Evolutionary conservation across 768 basidiomycete species (phyloP), one percentile per base, ranked within the genome.

Genomic region (Arthromyces matolae): DNA sequence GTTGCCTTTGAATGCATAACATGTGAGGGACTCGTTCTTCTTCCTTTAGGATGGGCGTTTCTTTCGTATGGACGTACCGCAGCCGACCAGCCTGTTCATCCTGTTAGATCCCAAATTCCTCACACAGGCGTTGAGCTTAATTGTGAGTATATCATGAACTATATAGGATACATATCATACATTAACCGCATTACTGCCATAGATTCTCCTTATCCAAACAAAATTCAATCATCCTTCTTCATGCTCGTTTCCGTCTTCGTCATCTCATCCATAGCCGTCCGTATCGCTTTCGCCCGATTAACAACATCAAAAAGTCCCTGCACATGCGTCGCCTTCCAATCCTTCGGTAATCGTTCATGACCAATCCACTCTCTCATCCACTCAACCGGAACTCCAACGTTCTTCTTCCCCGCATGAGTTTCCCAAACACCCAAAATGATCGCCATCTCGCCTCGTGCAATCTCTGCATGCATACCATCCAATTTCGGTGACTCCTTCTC

Each of bases 361-460:
- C 59, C 53, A 16, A 81, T 66, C 81, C 81, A 84, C 5, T 59
- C 55, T 12, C 67, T 60, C n/a, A 82, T 54, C 59, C 71, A 71
- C 20, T 74, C 68, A 33, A 73, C 55, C 0, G 73, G 72, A 5
- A 77, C 57, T 0, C 79, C 32, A 10, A 18, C 79, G 0, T 65
- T 57, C 29, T 65, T 69, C 2, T 47, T 55, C 9, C 62, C 63
- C 8, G 64, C 62, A 18, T 59, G 63, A 28, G 52, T 57, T 47
- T 70, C 71, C 67, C 75, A 78, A 5, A 84, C 67, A 1, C 78
- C 80, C 14, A 83, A 64, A 6, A 82, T 75, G 42, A 84, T 75
- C 0, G 77, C 79, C 69, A 84, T 79, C 64, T 85, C 83, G n/a
- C 81, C 83, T 2, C 80, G 71, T 2, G 83, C 83, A 42, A 84